Percentiles rank a stretch among this genome's conserved stretches.
Conservation (phyloP, 257 asterid genomes). For the Gentiana straminea region DNA sequence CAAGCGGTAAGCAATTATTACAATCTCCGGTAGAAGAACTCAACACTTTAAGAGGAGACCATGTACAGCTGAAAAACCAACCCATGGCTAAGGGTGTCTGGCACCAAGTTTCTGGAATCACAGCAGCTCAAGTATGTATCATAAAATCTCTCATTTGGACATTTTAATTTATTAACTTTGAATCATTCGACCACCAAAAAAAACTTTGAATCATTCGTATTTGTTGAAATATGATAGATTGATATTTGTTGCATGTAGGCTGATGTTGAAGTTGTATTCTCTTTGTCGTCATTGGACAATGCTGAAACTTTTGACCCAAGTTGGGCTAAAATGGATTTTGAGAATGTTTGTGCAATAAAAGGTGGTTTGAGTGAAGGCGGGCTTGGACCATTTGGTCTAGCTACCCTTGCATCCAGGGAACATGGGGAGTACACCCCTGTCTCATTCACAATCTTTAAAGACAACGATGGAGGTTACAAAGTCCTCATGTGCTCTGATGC, state of each 20-base stretch:
- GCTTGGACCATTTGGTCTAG: conserved; percentile 67
- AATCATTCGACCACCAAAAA: neutral
- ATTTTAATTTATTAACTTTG: neutral
- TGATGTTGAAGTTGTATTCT: conserved; percentile 60
- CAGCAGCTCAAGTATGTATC: conserved; percentile 29
- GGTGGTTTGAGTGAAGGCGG: conserved; percentile 50
- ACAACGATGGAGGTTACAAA: conserved; percentile 21
- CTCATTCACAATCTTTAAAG: conserved; percentile 58
- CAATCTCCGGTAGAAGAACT: conserved; percentile 50
- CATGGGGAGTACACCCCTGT: conserved; percentile 62
- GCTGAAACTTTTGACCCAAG: conserved; percentile 53
- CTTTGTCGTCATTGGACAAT: conserved; percentile 42
- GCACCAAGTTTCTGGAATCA: conserved; percentile 29
- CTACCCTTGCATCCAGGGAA: conserved; percentile 50
- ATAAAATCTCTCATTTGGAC: neutral
- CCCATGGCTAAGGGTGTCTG: conserved; percentile 16
- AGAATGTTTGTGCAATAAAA: conserved; percentile 36
- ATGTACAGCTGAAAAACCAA: conserved; percentile 12
- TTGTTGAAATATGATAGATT: neutral
- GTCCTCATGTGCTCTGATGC: conserved; percentile 72
- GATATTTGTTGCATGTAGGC: conserved; percentile 25
- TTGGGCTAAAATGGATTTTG: conserved; percentile 48
- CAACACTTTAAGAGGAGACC: conserved; percentile 23
- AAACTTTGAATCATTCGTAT: too few species aligned
- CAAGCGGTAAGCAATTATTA: conserved; percentile 33